Conservation (phyloP, 768 basidiomycete genomes). For the Leccinellum luteum region DNA sequence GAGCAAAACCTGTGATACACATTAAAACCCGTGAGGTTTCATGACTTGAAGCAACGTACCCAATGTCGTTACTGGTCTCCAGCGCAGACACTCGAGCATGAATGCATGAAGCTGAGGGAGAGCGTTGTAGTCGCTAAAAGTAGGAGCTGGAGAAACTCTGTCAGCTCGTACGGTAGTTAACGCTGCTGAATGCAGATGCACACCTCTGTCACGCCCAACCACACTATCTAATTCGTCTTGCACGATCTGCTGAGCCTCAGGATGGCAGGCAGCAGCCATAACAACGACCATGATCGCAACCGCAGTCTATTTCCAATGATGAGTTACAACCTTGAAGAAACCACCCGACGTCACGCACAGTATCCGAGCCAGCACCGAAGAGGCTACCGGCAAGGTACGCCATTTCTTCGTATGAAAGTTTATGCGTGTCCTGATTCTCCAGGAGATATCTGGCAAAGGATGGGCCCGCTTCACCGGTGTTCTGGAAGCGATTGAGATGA, state of each 20-base stretch:
- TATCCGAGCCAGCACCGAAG: constrained; percentile 67
- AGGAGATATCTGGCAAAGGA: constrained; percentile 59
- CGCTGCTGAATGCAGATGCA: background rate
- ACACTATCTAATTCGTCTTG: constrained; percentile 56
- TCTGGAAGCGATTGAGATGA: constrained; percentile 14
- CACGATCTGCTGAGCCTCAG: constrained; percentile 47
- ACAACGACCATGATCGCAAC: constrained; percentile 54
- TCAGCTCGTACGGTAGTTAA: background rate
- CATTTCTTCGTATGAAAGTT: constrained; percentile 53
- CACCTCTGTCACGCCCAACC: constrained; percentile 43
- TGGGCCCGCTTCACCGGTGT: constrained; percentile 24
- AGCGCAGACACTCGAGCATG: constrained; percentile 40
- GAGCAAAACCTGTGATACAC: constrained; percentile 47
- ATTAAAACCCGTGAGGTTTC: background rate
- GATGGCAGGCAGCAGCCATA: constrained; percentile 58
- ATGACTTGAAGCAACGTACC: constrained; percentile 15
- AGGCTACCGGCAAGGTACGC: constrained; percentile 63
- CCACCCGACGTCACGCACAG: constrained; percentile 30
- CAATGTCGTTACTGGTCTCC: constrained; percentile 39
- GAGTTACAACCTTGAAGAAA: background rate
- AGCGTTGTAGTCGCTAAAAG: constrained; percentile 36
- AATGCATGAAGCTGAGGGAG: constrained; percentile 41
- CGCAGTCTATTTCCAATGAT: constrained; percentile 37
- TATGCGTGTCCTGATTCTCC: constrained; percentile 51
- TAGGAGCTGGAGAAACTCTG: constrained; percentile 31